These are phyloP conservation scores for Cytidiella melzeri DNA, from an alignment of 768 basidiomycete genomes.

Conservation along the genomic window DNA sequence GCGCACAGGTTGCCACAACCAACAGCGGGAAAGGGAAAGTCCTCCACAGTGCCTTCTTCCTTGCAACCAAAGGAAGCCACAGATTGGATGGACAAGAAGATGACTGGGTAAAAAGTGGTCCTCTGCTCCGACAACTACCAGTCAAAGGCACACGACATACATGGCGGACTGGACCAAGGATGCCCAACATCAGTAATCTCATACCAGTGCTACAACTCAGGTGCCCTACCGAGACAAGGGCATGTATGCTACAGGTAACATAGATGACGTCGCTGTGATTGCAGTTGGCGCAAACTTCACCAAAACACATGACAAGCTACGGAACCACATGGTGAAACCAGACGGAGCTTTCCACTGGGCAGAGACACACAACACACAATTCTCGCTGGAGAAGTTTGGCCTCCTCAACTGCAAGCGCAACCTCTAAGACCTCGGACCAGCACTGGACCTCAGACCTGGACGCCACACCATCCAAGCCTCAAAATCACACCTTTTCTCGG, in stretches of 20 bases:
- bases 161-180: too few species aligned
- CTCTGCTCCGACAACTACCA: constrained; percentile 29
- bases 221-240: constrained; percentile 5
- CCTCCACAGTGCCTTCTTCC: too few species aligned
- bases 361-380: too few species aligned
- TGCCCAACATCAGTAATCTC: too few species aligned
- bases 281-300: constrained; percentile 6
- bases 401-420: background rate
- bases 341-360: constrained; percentile 25
- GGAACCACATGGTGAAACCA: constrained; percentile 8
- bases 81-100: too few species aligned
- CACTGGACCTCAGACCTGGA: constrained; percentile 8
- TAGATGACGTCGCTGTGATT: constrained; percentile 17
- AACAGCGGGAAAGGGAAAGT: constrained; percentile 20
- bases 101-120: constrained; percentile 16
- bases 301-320: constrained; percentile 1
- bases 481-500: too few species aligned
- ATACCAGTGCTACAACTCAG: too few species aligned
- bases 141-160: constrained; percentile 20
- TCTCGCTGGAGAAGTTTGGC: too few species aligned
- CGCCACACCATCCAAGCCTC: constrained; percentile 15
- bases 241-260: constrained; percentile 3
- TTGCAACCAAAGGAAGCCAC: too few species aligned
- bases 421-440: constrained; percentile 1
- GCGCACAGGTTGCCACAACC: background rate